Conservation (phyloP, 2,329 filamentous ascomycete genomes). For the Claviceps quebecensis region DNA sequence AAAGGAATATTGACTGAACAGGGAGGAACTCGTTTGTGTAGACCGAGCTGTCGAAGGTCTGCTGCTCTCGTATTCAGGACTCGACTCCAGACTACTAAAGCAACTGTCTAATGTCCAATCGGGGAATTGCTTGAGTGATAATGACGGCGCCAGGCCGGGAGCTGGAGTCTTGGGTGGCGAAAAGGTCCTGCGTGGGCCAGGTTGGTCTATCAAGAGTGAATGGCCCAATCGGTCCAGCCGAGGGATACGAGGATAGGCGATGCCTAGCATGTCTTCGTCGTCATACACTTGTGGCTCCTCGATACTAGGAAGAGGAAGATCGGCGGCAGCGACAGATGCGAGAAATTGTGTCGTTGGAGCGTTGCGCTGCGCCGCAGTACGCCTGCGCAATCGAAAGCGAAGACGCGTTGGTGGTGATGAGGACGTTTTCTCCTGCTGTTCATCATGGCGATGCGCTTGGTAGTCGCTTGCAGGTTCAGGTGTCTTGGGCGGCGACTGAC, state of each 20-base stretch:
- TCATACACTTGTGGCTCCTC: conserved; percentile 37
- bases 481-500: conserved; percentile 30
- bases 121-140: conserved; percentile 35
- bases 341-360: conserved; percentile 52
- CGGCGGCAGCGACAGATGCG: conserved; percentile 51
- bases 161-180: conserved; percentile 48
- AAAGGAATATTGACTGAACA: conserved; percentile 42
- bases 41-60: conserved; percentile 46
- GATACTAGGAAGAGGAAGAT: conserved; percentile 51
- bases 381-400: conserved; percentile 41
- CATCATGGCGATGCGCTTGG: conserved; percentile 14
- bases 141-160: conserved; percentile 28
- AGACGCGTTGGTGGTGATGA: conserved; percentile 34
- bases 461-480: conserved; percentile 33
- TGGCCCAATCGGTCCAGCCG: conserved; percentile 20
- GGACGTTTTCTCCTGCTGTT: conserved; percentile 13
- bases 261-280: conserved; percentile 27
- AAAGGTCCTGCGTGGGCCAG: conserved; percentile 27
- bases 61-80: conserved; percentile 44
- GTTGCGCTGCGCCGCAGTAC: conserved; percentile 34
- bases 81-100: conserved; percentile 43
- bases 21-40: conserved; percentile 41
- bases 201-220: conserved; percentile 14
- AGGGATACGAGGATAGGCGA: conserved; percentile 19
- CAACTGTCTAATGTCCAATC: conserved; percentile 45